Evolutionary conservation across 2,329 filamentous ascomycete species (phyloP).

Genomic region (Ascochyta clinopodiicola): DNA sequence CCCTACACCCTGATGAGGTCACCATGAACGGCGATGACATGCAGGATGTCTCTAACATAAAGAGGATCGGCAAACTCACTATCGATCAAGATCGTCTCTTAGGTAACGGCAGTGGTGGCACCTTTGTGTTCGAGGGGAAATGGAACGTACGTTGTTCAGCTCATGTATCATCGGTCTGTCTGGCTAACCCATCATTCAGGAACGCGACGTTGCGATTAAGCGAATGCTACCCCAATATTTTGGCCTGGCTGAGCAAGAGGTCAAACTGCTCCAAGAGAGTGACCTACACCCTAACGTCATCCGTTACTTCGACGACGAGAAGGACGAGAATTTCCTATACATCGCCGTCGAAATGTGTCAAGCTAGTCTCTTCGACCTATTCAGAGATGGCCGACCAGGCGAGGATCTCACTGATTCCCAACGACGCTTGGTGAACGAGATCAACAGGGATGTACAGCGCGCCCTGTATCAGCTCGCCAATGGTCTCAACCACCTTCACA

Average conservation of each 20-base stretch:
- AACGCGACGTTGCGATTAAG: conserved; percentile 92
- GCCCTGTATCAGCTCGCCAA: conserved; percentile 89
- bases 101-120: conserved; percentile 91
- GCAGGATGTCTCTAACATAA: conserved; percentile 55
- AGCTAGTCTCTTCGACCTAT: conserved; percentile 88
- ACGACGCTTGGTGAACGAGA: conserved; percentile 72
- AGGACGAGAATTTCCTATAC: conserved; percentile 88
- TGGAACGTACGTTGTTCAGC: conserved; percentile 67
- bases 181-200: conserved; percentile 47
- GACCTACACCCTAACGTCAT: conserved; percentile 97
- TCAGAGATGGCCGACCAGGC: conserved; percentile 66
- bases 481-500: conserved; percentile 87
- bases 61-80: conserved; percentile 66
- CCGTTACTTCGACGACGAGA: conserved; percentile 91
- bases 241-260: conserved; percentile 93
- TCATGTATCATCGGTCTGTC: not conserved
- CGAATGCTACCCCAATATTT: conserved; percentile 96
- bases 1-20: conserved; percentile 49
- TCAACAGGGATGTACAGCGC: conserved; percentile 76
- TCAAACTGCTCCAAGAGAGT: conserved; percentile 85
- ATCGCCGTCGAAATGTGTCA: conserved; percentile 95
- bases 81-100: conserved; percentile 67
- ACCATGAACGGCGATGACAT: conserved; percentile 53
- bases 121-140: conserved; percentile 90
- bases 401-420: conserved; percentile 65